Base-by-base conservation (phyloP, 2,329 filamentous ascomycete species). In the Diaporthe ilicicola region DNA sequence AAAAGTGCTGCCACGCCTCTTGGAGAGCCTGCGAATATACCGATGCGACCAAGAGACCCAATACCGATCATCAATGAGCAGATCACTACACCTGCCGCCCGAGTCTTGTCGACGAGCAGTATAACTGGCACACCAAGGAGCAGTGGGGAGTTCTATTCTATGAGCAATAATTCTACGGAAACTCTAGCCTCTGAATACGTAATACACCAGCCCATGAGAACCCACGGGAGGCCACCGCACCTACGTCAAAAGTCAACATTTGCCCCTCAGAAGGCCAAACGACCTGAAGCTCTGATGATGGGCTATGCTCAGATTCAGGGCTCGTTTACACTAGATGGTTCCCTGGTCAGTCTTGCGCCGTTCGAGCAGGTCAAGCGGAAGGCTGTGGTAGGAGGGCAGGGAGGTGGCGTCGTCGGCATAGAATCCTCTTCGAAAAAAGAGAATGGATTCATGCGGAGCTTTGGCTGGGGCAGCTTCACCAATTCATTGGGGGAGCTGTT, bases 311-410 rank as follows among this genome's bases (percentile, higher is more conserved):
- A 99, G 76, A 90, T 98, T 2, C 93, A 94, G 80, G 96, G 96
- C 4, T 95, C 93, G 0, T 99, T 99, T 76, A 94, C 91, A 0
- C 83, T 99, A 8, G 96, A 99, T 78, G 94, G 94, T 0, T 97
- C 96, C 1, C 84, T 99, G 27, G 91, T 99, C 72, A 95, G 97
- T 76, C 91, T 97, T 48, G 90, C 90, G 0, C 93, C 93, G 0
- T 99, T 99, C 76, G 96, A 99, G 78, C 94, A 97, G 76, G 95
- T 98, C 48, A 99, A 99, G 81, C 89, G 95, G 71, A 98, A 97
- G 82, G 95, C 93, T 2, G 94, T 97, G 8, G 89, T 97, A 6
- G 94, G 94, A 61, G 93, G 93, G 1, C 94, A 97, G 77, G 94
- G 93, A 44, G 94, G 94, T 53, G 94, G 94, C 42, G 94, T 97